A percentile compares a stretch with the other conserved stretches of the same genome.
phyloP scores from a whole-genome alignment of 768 basidiomycete species.

The Trametes gibbosa region DNA sequence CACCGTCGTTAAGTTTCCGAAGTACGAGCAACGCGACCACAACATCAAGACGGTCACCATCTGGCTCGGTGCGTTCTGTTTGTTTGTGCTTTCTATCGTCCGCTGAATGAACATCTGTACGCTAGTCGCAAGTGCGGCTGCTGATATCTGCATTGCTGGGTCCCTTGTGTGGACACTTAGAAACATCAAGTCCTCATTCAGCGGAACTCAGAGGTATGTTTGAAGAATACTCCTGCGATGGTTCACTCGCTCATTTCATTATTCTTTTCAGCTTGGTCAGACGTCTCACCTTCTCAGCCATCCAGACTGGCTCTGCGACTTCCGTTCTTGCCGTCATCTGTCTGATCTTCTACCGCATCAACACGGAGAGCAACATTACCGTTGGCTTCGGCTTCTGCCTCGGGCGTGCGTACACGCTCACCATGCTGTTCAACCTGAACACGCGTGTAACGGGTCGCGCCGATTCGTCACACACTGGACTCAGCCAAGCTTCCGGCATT shows the following conservation, averaged over 20 bases:
- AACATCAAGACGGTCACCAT: neutral
- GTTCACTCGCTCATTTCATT: neutral
- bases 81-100: neutral
- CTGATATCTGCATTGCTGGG: neutral
- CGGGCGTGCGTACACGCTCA: neutral
- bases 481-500: neutral
- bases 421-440: neutral
- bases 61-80: neutral
- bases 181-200: neutral
- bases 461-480: neutral
- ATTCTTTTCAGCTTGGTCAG: neutral
- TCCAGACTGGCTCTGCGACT: neutral
- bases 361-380: neutral
- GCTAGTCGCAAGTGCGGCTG: neutral
- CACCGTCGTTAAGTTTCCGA: neutral
- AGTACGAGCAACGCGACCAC: neutral
- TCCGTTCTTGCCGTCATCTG: neutral
- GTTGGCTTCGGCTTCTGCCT: neutral
- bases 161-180: neutral
- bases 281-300: neutral
- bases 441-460: neutral
- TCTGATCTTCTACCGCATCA: neutral
- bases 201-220: neutral
- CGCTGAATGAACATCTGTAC: neutral
- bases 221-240: neutral